phyloP scores from a whole-genome alignment of 2,329 filamentous ascomycete genomes.

The Aspergillus quadrilineatus region DNA sequence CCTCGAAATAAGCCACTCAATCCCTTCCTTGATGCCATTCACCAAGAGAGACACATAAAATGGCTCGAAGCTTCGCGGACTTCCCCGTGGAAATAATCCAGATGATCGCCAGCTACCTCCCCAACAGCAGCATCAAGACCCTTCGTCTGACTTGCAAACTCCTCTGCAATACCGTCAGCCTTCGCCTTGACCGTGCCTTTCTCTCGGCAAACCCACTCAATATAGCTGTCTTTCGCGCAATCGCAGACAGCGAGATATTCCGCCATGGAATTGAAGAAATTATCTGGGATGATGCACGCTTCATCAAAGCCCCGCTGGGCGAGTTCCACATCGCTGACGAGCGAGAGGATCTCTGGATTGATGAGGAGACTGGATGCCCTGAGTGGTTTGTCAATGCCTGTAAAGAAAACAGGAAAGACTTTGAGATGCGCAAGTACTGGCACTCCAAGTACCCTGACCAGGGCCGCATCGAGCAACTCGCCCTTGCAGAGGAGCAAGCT shows the following conservation, averaged over 20 bases:
- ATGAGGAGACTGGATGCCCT: slow-evolving; percentile 11
- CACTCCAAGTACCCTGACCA: not conserved
- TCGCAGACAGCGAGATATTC: slow-evolving; percentile 39
- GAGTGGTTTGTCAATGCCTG: slow-evolving; percentile 19
- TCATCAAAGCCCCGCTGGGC: slow-evolving; percentile 1
- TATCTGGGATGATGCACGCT: slow-evolving; percentile 35
- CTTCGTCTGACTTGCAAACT: slow-evolving; percentile 26
- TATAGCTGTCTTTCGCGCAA: slow-evolving; percentile 36
- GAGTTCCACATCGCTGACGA: not conserved
- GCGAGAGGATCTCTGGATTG: not conserved
- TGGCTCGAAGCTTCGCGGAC: not conserved
- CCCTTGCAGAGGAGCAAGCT: not conserved
- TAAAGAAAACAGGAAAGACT: slow-evolving; percentile 9
- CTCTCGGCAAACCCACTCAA: slow-evolving; percentile 43
- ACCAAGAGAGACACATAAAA: not conserved
- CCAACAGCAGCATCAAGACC: slow-evolving; percentile 28
- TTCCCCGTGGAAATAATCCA: not conserved
- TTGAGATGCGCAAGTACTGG: slow-evolving; percentile 11
- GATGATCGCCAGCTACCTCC: slow-evolving; percentile 12
- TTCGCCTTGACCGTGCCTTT: slow-evolving; percentile 40
- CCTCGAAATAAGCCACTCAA: no score
- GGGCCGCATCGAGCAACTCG: not conserved
- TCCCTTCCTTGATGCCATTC: not conserved
- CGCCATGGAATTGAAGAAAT: slow-evolving; percentile 37
- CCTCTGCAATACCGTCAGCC: slow-evolving; percentile 13